phyloP scores from a whole-genome alignment of 306 rosid genomes.

The Glycyrrhiza uralensis region DNA sequence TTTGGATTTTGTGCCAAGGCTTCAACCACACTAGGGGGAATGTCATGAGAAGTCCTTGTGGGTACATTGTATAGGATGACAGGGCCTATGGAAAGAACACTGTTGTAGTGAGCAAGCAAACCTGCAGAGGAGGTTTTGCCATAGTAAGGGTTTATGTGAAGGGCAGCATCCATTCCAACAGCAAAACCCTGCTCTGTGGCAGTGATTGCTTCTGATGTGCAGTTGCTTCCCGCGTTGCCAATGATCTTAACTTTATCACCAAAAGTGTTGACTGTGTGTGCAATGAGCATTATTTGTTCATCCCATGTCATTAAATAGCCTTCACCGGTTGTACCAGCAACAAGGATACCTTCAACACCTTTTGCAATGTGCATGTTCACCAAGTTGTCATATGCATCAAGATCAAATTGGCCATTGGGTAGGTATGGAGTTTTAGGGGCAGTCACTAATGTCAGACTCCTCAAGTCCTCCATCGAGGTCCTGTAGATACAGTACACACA shows the following conservation, averaged over 20 bases:
- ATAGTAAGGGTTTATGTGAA: constrained; percentile 88
- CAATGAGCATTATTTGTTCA: constrained; percentile 87
- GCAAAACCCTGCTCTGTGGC: constrained; percentile 83
- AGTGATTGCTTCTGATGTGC: constrained; percentile 83
- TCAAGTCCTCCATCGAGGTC: constrained; percentile 63
- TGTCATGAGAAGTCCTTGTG: constrained; percentile 77
- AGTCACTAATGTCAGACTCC: constrained; percentile 65
- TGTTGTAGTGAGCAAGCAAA: constrained; percentile 61
- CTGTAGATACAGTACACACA: constrained; percentile 38
- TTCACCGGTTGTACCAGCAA: constrained; percentile 90
- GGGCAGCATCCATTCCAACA: constrained; percentile 93
- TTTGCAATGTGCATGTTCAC: constrained; percentile 61
- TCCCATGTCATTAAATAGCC: constrained; percentile 97
- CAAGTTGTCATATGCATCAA: constrained; percentile 80
- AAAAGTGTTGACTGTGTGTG: constrained; percentile 72
- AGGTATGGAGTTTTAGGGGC: constrained; percentile 91
- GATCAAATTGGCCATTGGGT: constrained; percentile 75
- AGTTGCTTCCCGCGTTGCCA: constrained; percentile 87
- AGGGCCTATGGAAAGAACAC: constrained; percentile 71
- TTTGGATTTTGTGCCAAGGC: constrained; percentile 45
- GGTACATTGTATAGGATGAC: constrained; percentile 86
- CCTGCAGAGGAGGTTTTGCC: constrained; percentile 87
- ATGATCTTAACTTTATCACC: constrained; percentile 74
- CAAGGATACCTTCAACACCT: constrained; percentile 77
- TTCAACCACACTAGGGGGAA: constrained; percentile 60